A percentile compares a stretch with the other conserved stretches of the same genome.
Conservation (phyloP, 139 green algal species). For the Chlorella vulgaris region DNA sequence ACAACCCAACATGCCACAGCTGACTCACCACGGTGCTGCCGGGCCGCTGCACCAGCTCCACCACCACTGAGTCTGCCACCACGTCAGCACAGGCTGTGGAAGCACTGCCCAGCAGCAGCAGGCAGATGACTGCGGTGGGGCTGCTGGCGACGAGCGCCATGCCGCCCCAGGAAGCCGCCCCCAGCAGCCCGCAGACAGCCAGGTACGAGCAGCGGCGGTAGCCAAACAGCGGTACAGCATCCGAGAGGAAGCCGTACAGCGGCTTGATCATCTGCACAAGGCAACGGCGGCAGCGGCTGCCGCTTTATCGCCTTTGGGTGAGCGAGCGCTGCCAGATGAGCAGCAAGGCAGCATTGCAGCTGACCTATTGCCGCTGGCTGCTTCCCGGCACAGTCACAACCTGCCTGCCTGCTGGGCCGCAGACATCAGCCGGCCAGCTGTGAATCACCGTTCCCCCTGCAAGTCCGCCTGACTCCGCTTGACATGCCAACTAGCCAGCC, state of each 20-base stretch:
- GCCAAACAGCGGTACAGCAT: conserved; percentile 92
- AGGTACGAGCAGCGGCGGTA: conserved; percentile 92
- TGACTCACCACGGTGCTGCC: conserved; percentile 7
- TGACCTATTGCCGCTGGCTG: too few species aligned
- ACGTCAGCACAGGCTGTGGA: conserved; percentile 90
- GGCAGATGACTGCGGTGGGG: conserved; percentile 59
- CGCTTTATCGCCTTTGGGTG: not conserved
- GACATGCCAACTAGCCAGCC: too few species aligned
- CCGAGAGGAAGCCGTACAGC: conserved; percentile 92
- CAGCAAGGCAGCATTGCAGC: too few species aligned
- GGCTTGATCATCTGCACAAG: conserved; percentile 92
- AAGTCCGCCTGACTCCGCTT: too few species aligned
- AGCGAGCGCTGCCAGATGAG: too few species aligned
- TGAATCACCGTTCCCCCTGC: too few species aligned
- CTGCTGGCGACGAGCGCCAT: conserved; percentile 64
- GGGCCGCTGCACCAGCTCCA: conserved; percentile 6
- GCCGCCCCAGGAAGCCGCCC: conserved; percentile 63
- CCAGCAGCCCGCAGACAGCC: conserved; percentile 72
- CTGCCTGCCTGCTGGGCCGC: too few species aligned
- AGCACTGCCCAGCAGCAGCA: conserved; percentile 58
- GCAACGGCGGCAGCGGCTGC: not conserved
- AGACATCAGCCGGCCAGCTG: too few species aligned
- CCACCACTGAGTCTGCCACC: conserved; percentile 96
- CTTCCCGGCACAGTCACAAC: too few species aligned
- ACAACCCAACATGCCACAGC: too few species aligned